phyloP scores from a whole-genome alignment of 257 asterid genomes.

The Cordia subcordata region DNA sequence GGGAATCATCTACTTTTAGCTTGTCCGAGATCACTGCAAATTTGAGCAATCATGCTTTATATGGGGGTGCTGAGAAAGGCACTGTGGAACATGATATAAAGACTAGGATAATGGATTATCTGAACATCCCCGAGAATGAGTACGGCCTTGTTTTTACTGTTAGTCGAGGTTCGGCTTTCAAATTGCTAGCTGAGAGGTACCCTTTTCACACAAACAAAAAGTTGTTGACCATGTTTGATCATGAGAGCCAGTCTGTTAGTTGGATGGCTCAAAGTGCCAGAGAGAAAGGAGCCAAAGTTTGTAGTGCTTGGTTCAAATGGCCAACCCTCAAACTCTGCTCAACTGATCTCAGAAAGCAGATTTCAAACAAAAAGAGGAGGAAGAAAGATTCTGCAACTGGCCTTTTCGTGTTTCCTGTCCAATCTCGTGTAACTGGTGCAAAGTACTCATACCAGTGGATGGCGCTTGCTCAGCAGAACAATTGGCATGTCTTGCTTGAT shows the following conservation, averaged over 20 bases:
- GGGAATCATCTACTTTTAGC: conserved; percentile 95
- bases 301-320: conserved; percentile 16
- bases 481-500: conserved; percentile 97
- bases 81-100: conserved; percentile 85
- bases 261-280: conserved; percentile 78
- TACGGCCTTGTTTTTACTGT: conserved; percentile 97
- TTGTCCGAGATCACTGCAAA: conserved; percentile 95
- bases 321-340: conserved; percentile 14
- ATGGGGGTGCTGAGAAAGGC: conserved; percentile 89
- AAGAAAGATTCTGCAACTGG: conserved; percentile 15
- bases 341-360: conserved; percentile 18
- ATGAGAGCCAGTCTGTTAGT: conserved; percentile 92
- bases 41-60: conserved; percentile 93
- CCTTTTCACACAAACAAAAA: conserved; percentile 95
- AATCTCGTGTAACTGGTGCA: conserved; percentile 94
- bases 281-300: conserved; percentile 13
- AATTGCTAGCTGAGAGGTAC: conserved; percentile 84
- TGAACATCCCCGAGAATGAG: conserved; percentile 93
- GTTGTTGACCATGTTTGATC: conserved; percentile 94
- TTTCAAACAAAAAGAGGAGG: conserved; percentile 57
- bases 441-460: conserved; percentile 98
- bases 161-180: conserved; percentile 98
- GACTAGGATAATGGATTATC: conserved; percentile 82
- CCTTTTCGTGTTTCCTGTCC: conserved; percentile 23
- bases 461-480: conserved; percentile 98